These are phyloP conservation scores for Cutaneotrichosporon sp. DNA, from an alignment of 1,284 basidiomycete genomes.

Conservation along the genomic window DNA sequence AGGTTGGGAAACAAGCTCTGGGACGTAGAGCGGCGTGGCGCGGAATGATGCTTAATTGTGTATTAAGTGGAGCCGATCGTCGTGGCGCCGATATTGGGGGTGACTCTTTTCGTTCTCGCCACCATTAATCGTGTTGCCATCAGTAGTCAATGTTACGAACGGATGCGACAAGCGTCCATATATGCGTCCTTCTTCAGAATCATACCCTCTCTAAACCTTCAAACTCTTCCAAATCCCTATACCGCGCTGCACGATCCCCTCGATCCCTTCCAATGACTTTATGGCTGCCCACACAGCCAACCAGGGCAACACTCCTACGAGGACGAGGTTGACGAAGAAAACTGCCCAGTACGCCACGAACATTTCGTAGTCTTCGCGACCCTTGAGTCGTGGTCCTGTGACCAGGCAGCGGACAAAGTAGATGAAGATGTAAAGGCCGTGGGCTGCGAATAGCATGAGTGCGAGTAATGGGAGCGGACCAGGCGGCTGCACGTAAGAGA, in stretches of 20 bases:
- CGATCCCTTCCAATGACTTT: neutral
- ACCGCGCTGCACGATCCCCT: neutral
- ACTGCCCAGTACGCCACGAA: constrained; percentile 10
- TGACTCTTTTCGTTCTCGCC: neutral
- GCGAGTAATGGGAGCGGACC: constrained; percentile 2
- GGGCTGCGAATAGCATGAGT: constrained; percentile 10
- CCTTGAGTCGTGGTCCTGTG: constrained; percentile 3
- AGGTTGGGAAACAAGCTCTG: neutral
- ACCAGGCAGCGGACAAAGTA: constrained; percentile 10
- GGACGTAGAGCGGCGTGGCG: neutral
- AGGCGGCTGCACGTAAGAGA: constrained; percentile 7
- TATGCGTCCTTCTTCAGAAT: neutral
- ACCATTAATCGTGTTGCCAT: neutral
- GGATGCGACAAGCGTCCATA: neutral
- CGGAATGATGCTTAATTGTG: neutral
- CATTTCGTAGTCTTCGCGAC: constrained; percentile 6
- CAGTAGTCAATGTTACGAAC: neutral
- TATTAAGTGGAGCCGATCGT: neutral
- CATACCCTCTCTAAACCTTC: neutral
- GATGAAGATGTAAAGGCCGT: constrained; percentile 12
- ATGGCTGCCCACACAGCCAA: neutral
- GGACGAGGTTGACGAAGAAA: constrained; percentile 7
- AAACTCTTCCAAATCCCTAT: neutral
- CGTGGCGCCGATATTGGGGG: neutral
- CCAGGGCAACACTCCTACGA: neutral